These are phyloP conservation scores for Brassica hybrid DNA, from an alignment of 441 rosid genomes.

Conservation along the genomic window DNA sequence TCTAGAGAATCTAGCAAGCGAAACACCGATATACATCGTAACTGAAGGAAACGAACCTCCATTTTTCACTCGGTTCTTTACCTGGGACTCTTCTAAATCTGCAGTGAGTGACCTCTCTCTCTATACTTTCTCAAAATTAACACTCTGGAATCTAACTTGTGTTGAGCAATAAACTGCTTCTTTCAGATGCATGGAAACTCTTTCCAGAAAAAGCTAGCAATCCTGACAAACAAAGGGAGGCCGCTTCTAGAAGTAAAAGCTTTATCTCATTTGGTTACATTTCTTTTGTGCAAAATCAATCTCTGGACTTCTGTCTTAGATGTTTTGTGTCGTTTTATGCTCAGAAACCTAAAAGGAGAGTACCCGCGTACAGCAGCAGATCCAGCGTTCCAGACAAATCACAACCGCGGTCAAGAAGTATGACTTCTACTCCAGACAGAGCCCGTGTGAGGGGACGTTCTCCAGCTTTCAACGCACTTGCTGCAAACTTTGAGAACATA, in stretches of 20 bases:
- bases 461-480: conserved; percentile 96
- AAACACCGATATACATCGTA: conserved; percentile 75
- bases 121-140: conserved; percentile 6
- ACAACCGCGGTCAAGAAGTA: conserved; percentile 92
- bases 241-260: conserved; percentile 58
- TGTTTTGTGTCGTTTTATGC: conserved; percentile 23
- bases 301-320: conserved; percentile 25
- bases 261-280: conserved; percentile 30
- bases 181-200: conserved; percentile 95
- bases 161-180: conserved; percentile 19
- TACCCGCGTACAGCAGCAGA: conserved; percentile 77
- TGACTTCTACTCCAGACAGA: conserved; percentile 94
- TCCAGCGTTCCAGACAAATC: conserved; percentile 82
- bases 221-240: conserved; percentile 76
- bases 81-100: conserved; percentile 90
- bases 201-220: conserved; percentile 81
- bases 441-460: conserved; percentile 98
- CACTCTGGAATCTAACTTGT: background rate
- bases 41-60: conserved; percentile 93
- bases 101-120: conserved; percentile 48
- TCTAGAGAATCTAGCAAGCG: conserved; percentile 67
- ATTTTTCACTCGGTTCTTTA: conserved; percentile 85
- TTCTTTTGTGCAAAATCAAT: background rate
- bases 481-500: conserved; percentile 90
- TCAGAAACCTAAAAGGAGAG: conserved; percentile 94